Base-by-base conservation (phyloP, 2,329 filamentous ascomycete genomes). In the Talaromyces sp. region DNA sequence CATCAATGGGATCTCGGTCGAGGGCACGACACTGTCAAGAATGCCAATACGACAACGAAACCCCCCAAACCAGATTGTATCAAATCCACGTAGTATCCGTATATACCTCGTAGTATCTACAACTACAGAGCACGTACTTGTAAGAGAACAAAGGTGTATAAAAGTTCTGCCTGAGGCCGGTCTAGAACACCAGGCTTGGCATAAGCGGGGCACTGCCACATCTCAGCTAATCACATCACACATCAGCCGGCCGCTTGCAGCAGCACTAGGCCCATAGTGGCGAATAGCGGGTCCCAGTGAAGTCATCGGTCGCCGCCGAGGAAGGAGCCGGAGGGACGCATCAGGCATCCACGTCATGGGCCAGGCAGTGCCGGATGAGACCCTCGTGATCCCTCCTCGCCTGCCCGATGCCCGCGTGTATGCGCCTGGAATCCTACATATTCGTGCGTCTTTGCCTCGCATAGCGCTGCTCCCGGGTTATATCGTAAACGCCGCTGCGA, bases 401-500 rank as follows among this genome's bases (percentile, higher is more conserved):
- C n/a, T n/a, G n/a, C n/a, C n/a, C n/a, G n/a, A n/a, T n/a, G n/a
- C 43, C 6, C 7, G 21, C 21, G 19, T 46, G n/a, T n/a, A n/a
- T n/a, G n/a, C 29, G 29, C 29, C 38, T 21, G 41, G 19, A 46
- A 51, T 27, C 49, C 24, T 52, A 52, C 49, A 52, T 52, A 52
- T 52, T 52, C 26, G 1, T 17, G 21, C 5, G 14, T 51, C 19
- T 27, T 27, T 51, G 17, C 49, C 26, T 21, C 51, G 29, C 27
- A 14, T 31, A 24, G 29, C 51, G 1, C 43, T 46, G n/a, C 19
- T 21, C 21, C 43, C 43, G 21, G 43, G n/a, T 10, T 21, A 19
- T 5, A 11, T 24, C 43, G 11, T 6, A 86, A 89, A 67, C 89
- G 89, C 64, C 78, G 91, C 63, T 86, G 80, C 67, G 87, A 82